Base-by-base conservation (phyloP, 1,284 basidiomycete species). In the Leccinum proliferum region DNA sequence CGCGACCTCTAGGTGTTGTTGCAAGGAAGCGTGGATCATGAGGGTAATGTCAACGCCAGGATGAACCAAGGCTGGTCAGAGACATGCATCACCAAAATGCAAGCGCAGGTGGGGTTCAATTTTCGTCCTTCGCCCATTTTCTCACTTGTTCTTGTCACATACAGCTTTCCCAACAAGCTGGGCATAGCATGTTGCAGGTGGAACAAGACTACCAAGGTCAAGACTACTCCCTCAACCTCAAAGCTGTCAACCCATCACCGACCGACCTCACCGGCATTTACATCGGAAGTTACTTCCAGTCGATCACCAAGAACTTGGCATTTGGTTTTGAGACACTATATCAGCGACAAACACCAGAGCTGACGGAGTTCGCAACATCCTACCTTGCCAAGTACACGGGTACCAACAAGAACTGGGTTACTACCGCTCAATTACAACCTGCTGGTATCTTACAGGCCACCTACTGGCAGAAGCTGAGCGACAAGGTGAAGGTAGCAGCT, bases 401-500 rank as follows among this genome's bases (percentile, higher is more conserved):
- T 66, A 76, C 81, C 35, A 82, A 86, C 73, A 89, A 83, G 76
- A 88, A 83, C 70, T 96, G 93, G 93, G 96, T 96, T 71, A 95
- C 94, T 35, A 98, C 96, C 5, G 91, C 94, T 9, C 94, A 96
- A 73, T 70, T 97, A 41, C 94, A 97, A 76, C 83, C 89, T n/a
- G 81, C 85, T 52, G 96, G 96, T 46, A 84, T 96, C 60, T 72
- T 98, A 43, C 92, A 96, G 76, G 87, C 94, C 53, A 96, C 94
- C 14, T 99, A 99, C 79, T 98, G 93, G 92, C 96, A 98, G 69
- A 93, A 93, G 75, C 79, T 99, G 62, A 90, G 88, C 76, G 94
- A 97, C 64, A 96, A 96, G 78, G 92, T 99, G n/a, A 96, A 99
- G 64, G 94, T 96, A n/a, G 97, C 93, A 14, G 94, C 94, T 41